Evolutionary conservation across 2,329 filamentous ascomycete genomes (phyloP), one percentile per base, ranked within the genome.

Genomic region (Apiospora arundinis): DNA sequence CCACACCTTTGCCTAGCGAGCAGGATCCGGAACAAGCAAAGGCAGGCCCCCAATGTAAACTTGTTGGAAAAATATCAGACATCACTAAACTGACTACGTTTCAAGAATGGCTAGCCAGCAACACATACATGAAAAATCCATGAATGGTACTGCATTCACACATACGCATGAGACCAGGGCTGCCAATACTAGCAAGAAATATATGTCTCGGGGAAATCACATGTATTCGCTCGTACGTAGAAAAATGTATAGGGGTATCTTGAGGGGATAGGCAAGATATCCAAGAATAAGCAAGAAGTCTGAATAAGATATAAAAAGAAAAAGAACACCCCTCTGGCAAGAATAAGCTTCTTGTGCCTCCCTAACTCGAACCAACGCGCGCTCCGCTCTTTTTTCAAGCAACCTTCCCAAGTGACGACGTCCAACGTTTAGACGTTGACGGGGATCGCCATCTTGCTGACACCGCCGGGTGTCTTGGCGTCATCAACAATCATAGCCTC

Each of bases 381-480:
- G 42, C 18, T 66, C 60, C 60, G 9, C 60, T 40, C 32, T 3
- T n/a, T 42, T 14, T 4, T 18, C 9, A 40, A 66, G 42, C 60
- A 18, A 66, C 60, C 21, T 66, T 8, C 14, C 9, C 28, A 9
- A 9, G 23, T 16, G 12, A 42, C 7, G 12, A 42, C 7, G 40
- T 18, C 42, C 25, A 28, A 2, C 56, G 7, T 63, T 63, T 63
- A 63, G 21, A 40, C 45, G 18, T 67, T 65, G 60, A 66, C 67
- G 48, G 69, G 25, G 56, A 80, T 78, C 70, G 71, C 70, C 76
- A 79, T 77, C 73, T 80, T 70, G 75, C 76, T 78, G 72, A 78
- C 73, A n/a, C 78, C 74, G 60, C 65, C 70, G 70, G 67, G 48
- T 8, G 45, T 25, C 16, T 77, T 70, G 9, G 45, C 6, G 73